These are phyloP conservation scores for Jatropha podagrica DNA, from an alignment of 441 rosid genomes.

Conservation along the genomic window DNA sequence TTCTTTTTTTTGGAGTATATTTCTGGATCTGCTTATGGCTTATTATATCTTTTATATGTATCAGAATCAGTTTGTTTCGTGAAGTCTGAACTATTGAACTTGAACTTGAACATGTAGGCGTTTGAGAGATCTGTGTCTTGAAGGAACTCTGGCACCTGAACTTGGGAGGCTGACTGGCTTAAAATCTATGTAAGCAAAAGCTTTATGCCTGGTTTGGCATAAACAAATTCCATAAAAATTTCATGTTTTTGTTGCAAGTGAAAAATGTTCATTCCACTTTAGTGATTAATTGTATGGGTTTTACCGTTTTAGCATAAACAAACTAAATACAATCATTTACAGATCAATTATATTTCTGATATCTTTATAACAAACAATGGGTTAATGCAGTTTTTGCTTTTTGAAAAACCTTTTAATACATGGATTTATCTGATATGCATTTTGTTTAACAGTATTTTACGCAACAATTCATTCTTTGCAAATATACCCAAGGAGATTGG, in stretches of 20 bases:
- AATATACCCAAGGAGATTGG: conserved; percentile 70
- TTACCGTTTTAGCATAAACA: too few species aligned
- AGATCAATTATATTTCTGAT: too few species aligned
- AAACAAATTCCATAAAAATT: too few species aligned
- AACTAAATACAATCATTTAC: too few species aligned
- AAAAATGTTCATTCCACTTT: too few species aligned
- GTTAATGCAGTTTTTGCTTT: not conserved
- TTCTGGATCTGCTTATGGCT: not conserved
- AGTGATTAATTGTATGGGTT: too few species aligned
- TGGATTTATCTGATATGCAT: conserved; percentile 3
- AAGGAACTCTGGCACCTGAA: conserved; percentile 75
- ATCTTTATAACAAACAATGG: too few species aligned
- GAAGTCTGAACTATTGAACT: conserved; percentile 18
- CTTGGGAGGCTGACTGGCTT: conserved; percentile 53
- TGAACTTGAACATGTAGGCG: conserved; percentile 34
- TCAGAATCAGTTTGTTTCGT: conserved; percentile 8
- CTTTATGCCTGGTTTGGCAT: not conserved
- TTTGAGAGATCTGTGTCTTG: conserved; percentile 68
- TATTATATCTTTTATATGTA: conserved; percentile 3
- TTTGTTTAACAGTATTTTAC: conserved; percentile 49
- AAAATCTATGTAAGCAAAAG: conserved; percentile 65
- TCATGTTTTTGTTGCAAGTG: too few species aligned
- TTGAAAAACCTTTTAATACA: not conserved
- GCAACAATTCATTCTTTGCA: conserved; percentile 82
- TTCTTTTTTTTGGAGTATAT: not conserved